These are phyloP conservation scores for Salvia sclarea DNA, from an alignment of 305 asterid species.

Conservation along the genomic window DNA sequence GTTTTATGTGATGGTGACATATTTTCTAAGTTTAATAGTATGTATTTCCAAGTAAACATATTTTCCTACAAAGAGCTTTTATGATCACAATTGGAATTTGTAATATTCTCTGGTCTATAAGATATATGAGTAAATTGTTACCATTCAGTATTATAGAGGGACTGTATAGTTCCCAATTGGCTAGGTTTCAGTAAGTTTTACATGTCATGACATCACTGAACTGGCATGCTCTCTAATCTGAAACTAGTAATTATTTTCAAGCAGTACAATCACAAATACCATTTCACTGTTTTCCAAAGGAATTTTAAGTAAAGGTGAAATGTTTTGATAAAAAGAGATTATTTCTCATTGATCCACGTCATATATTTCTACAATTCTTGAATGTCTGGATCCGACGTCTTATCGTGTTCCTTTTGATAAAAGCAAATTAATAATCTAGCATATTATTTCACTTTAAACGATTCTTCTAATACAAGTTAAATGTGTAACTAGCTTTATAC, in stretches of 20 bases:
- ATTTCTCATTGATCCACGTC: constrained; percentile 21
- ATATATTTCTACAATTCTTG: constrained; percentile 14
- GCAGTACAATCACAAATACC: constrained; percentile 15
- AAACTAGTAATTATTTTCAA: constrained; percentile 1
- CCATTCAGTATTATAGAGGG: neutral
- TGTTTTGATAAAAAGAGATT: neutral
- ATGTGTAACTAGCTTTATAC: constrained; percentile 70
- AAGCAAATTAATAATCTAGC: constrained; percentile 8
- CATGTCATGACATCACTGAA: constrained; percentile 1
- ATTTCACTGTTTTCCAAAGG: constrained; percentile 21
- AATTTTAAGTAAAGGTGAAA: neutral
- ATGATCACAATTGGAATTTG: neutral
- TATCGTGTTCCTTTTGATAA: constrained; percentile 9
- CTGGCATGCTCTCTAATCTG: constrained; percentile 11
- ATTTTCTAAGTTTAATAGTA: neutral
- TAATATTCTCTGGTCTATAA: constrained; percentile 13
- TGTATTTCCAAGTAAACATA: constrained; percentile 14
- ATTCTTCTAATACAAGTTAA: constrained; percentile 28
- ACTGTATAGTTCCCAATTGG: constrained; percentile 16
- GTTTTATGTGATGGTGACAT: constrained; percentile 11
- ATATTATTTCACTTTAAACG: constrained; percentile 6
- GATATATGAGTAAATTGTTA: constrained; percentile 4
- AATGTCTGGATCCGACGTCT: neutral
- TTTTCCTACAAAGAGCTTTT: neutral
- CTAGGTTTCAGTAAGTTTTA: constrained; percentile 10